Percentiles rank a stretch among this genome's conserved stretches.
These are phyloP conservation scores for Rhodotorula sp. DNA, from an alignment of 1,284 basidiomycete species.

Conservation along the genomic window DNA sequence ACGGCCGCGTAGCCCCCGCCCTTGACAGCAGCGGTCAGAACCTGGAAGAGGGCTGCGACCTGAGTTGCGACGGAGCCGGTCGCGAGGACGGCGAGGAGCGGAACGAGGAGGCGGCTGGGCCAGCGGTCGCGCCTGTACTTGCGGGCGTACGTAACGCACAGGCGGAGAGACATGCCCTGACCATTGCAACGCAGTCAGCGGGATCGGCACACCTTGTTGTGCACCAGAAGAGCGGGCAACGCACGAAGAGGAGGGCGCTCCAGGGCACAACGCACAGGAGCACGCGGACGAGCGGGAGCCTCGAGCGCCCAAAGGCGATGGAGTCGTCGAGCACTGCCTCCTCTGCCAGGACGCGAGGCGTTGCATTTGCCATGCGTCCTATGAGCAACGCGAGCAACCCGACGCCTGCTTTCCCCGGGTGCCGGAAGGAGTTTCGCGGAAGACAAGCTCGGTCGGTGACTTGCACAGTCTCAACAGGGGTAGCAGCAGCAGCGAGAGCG, in stretches of 20 bases:
- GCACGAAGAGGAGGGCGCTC: not conserved
- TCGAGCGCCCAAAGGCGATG: no score
- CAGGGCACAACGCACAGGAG: no score
- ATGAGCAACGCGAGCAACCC: no score
- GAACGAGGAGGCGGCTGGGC: conserved; percentile 2
- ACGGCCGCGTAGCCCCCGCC: not conserved
- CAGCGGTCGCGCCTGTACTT: not conserved
- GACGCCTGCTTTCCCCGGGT: no score
- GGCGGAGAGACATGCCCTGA: conserved; percentile 1
- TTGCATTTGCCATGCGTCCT: no score
- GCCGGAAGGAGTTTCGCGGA: no score
- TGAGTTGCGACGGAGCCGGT: not conserved
- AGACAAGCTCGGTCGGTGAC: no score
- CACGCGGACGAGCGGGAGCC: no score
- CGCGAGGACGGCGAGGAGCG: conserved; percentile 2
- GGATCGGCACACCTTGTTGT: not conserved
- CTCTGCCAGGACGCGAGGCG: no score
- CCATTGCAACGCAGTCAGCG: not conserved
- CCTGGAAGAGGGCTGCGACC: not conserved
- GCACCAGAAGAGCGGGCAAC: not conserved
- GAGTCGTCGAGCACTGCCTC: no score
- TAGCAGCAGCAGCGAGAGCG: no score
- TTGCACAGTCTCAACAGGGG: no score
- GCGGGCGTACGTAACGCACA: conserved; percentile 5
- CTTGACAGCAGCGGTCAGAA: not conserved